Base-by-base conservation (phyloP, 2,329 filamentous ascomycete genomes). In the Penicillium sp. region DNA sequence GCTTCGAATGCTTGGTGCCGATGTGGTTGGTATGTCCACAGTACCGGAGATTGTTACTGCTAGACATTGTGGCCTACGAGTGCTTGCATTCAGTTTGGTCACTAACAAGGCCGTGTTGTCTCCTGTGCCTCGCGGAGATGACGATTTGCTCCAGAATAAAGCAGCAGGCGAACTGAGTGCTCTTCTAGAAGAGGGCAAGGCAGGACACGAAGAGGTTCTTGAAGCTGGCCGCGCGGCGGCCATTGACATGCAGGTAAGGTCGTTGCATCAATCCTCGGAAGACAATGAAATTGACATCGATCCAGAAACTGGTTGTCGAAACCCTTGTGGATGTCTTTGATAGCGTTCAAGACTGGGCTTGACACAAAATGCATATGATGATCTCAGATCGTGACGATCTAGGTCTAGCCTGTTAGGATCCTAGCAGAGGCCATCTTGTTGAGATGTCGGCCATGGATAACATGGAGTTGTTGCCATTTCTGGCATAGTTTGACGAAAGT, bases 21-120 rank as follows among this genome's bases (percentile, higher is more conserved):
- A 89, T 67, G 76, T 88, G n/a, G 86, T 89, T 2, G 86, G 86
- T 15, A 89, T 89, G 86, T 87, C 84, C 33, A 89, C 86, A 0
- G 85, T 89, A 29, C 86, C 86, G 8, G 86, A 89, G 68, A 86
- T 88, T 52, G 81, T 89, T 49, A 84, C 86, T 17, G 86, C 86
- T 33, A 79, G 86, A 61, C 86, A 89, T 70, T 81, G 79, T 53
- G 83, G 82, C n/a, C 80, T 89, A 64, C 77, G 82, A 29, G 83
- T 89, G 7, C 74, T 89, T 38, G 86, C 85, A 6, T 82, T 89
- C 67, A 88, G 85, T 68, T 73, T 89, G 48, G 86, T 89, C 23
- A 89, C 86, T 17, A 89, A 89, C 71, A 83, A 80, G 27, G 82
- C 83, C 8, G 83, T 88, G 6, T 72, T 87, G 45, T 81, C 85